phyloP scores from a whole-genome alignment of 805 yeast genomes.

The Saturnispora quitensis region DNA sequence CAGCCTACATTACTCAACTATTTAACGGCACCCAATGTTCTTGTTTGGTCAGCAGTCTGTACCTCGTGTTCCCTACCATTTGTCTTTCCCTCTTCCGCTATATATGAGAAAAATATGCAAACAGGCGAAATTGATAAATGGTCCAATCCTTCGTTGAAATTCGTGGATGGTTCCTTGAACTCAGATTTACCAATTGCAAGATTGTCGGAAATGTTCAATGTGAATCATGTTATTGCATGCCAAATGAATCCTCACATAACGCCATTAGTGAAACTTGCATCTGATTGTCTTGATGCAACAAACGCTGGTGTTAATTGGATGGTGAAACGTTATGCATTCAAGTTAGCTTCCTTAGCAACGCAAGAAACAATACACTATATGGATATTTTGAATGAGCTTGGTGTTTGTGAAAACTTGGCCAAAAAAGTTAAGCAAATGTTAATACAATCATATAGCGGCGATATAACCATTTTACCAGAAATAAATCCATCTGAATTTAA shows the following conservation, averaged over 20 bases:
- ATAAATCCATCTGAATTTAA: constrained; percentile 48
- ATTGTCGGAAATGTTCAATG: constrained; percentile 92
- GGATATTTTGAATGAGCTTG: constrained; percentile 65
- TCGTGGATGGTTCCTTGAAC: constrained; percentile 94
- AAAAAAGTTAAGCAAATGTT: constrained; percentile 68
- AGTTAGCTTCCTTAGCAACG: constrained; percentile 40
- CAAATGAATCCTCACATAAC: constrained; percentile 96
- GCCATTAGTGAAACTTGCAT: constrained; percentile 67
- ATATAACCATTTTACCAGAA: constrained; percentile 85
- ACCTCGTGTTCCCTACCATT: constrained; percentile 95
- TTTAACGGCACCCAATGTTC: constrained; percentile 71
- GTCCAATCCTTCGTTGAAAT: constrained; percentile 68
- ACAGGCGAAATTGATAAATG: constrained; percentile 73
- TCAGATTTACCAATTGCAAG: constrained; percentile 88
- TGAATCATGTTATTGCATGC: constrained; percentile 93
- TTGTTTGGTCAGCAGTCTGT: constrained; percentile 84
- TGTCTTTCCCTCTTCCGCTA: constrained; percentile 75
- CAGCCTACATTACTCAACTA: constrained; percentile 79
- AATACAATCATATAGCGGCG: constrained; percentile 86
- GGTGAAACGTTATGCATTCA: constrained; percentile 45
- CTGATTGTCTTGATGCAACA: constrained; percentile 33
- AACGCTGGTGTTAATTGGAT: constrained; percentile 48
- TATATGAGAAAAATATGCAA: constrained; percentile 70
- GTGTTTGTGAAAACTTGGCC: constrained; percentile 61
- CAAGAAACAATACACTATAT: constrained; percentile 74